Percentiles rank a stretch among this genome's conserved stretches.
Evolutionary conservation across 345 rosid species (phyloP).

Genomic region (Hibiscus mutabilis): DNA sequence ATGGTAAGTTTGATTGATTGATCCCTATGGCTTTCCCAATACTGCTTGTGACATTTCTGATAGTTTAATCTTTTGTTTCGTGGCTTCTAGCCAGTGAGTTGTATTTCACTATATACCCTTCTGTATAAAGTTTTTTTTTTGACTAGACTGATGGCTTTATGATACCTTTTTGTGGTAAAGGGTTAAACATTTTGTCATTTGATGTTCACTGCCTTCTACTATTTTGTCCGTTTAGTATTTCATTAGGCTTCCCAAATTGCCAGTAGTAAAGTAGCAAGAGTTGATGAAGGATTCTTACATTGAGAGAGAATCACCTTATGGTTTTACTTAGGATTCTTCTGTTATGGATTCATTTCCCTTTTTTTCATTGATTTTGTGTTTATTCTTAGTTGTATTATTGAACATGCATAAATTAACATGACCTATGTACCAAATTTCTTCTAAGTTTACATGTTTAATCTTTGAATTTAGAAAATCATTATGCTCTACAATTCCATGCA

Average conservation of each 20-base stretch:
- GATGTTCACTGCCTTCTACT: neutral
- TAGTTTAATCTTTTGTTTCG: neutral
- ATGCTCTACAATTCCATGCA: conserved; percentile 49
- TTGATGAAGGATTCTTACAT: neutral
- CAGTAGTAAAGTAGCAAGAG: conserved; percentile 3
- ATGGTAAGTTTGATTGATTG: conserved; percentile 50
- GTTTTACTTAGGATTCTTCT: neutral
- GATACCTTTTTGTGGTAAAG: neutral
- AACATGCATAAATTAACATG: neutral
- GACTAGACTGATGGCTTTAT: neutral
- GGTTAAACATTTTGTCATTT: conserved; percentile 5
- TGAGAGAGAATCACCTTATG: neutral
- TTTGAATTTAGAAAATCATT: conserved; percentile 30
- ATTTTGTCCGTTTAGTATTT: neutral
- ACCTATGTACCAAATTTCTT: neutral
- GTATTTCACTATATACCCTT: neutral
- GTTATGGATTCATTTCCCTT: neutral
- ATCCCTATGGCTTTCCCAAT: conserved; percentile 4
- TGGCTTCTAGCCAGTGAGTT: neutral
- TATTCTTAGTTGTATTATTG: neutral
- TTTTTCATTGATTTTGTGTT: conserved; percentile 1
- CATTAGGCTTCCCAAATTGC: neutral
- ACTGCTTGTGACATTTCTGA: neutral
- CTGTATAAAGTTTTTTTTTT: neutral
- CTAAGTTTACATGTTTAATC: conserved; percentile 3